phyloP scores from a whole-genome alignment of 2,329 filamentous ascomycete genomes.

The Onygenales sp. region DNA sequence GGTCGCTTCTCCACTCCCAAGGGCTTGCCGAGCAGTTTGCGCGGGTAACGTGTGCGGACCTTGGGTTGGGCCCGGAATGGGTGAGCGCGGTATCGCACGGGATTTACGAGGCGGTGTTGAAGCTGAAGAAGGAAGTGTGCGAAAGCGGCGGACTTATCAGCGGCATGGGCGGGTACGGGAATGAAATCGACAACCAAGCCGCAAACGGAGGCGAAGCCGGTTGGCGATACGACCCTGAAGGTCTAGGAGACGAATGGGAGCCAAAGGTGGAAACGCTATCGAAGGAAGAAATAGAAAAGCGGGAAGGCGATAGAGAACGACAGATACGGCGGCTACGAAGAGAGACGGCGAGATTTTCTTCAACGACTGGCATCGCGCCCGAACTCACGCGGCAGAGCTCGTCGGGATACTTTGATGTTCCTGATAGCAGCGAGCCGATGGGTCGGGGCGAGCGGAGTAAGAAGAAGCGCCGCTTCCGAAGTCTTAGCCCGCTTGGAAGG shows the following conservation, averaged over 20 bases:
- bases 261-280: constrained; percentile 71
- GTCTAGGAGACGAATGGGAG: constrained; percentile 75
- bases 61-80: constrained; percentile 87
- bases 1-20: constrained; percentile 85
- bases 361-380: constrained; percentile 69
- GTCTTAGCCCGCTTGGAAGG: constrained; percentile 69
- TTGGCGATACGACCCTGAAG: constrained; percentile 92
- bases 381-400: constrained; percentile 53
- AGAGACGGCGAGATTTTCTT: constrained; percentile 88
- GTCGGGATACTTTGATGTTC: constrained; percentile 50
- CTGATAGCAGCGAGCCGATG: constrained; percentile 64
- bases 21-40: constrained; percentile 90
- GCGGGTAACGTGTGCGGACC: constrained; percentile 81
- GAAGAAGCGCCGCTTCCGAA: constrained; percentile 88
- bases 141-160: constrained; percentile 82
- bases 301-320: constrained; percentile 86
- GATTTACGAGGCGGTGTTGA: constrained; percentile 89
- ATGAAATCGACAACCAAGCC: constrained; percentile 80
- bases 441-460: constrained; percentile 86
- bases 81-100: constrained; percentile 88
- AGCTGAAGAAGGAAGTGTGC: constrained; percentile 91
- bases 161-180: constrained; percentile 56
- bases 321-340: constrained; percentile 77
- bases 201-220: constrained; percentile 75
- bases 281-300: constrained; percentile 95